Base-by-base conservation (phyloP, 1,284 basidiomycete genomes). In the Ustilago vetiveriae region DNA sequence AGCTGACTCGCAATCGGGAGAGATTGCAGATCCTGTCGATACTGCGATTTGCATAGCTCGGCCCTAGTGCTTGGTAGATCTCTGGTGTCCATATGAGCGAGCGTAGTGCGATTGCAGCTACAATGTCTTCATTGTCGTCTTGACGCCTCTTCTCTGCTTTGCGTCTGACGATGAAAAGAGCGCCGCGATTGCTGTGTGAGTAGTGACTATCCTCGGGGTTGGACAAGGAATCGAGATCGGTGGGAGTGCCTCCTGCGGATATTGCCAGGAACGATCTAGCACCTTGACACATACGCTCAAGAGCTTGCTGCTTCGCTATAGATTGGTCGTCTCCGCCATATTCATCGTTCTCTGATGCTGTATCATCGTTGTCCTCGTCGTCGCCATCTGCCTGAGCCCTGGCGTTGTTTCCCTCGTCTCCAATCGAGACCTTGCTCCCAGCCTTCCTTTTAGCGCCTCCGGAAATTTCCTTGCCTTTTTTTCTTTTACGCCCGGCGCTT, bases 61-160 rank as follows among this genome's bases (percentile, higher is more conserved):
- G 44, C 19, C 68, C 68, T 7, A 71, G 30, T 3, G 68, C 45
- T 36, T 71, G 68, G 37, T 66, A 71, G 53, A 71, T 54, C 33
- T 65, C 50, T 6, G 68, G 68, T 22, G 63, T 66, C 68, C 68
- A 71, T 27, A 71, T 71, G 19, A 71, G 46, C 19, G 68, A 71
- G 33, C 63, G 68, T 26, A 71, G 32, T 2, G 62, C 68, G 4
- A 58, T 33, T 5, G 68, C 63, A 40, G 68, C 68, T 8, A 71
- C 24, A 32, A 62, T 57, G 8, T 39, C 40, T 1, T 45, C 30
- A 5, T n/a, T 14, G 5, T 22, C 37, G 13, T 43, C 45, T 26
- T 13, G 19, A 2, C 38, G 39, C 10, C n/a, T 43, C n/a, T 16
- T 48, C 14, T 47, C 35, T 16, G 16, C 27, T 19, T 41, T 53